phyloP scores from a whole-genome alignment of 257 asterid genomes.

The Solanum microdontum region DNA sequence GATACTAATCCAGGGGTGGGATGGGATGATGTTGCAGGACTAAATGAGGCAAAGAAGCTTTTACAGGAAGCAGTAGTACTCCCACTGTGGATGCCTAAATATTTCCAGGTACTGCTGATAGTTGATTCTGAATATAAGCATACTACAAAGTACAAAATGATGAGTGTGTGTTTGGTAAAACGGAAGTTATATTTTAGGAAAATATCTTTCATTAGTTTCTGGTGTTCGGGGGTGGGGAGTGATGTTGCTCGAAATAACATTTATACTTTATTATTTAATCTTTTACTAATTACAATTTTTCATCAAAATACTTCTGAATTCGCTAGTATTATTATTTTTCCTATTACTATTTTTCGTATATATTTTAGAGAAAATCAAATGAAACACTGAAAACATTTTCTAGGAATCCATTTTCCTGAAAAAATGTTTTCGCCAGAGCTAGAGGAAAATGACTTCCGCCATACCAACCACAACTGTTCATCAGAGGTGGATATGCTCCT shows the following conservation, averaged over 20 bases:
- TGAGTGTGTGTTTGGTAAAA: neutral
- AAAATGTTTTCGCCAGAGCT: neutral
- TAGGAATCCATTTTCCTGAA: neutral
- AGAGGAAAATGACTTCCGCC: neutral
- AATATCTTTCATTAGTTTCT: neutral
- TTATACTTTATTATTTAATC: neutral
- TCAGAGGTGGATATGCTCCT: neutral
- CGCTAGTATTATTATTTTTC: neutral
- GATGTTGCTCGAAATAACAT: neutral
- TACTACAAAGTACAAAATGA: neutral
- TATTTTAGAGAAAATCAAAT: neutral
- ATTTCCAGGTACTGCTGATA: constrained; percentile 51
- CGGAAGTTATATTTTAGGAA: neutral
- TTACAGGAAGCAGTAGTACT: constrained; percentile 97
- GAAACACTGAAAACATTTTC: neutral
- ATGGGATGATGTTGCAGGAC: constrained; percentile 94
- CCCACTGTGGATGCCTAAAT: constrained; percentile 94
- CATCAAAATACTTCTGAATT: neutral
- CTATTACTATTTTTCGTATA: neutral
- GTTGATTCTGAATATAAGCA: neutral
- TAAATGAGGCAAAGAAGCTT: constrained; percentile 83
- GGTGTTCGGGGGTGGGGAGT: neutral
- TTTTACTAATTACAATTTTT: neutral
- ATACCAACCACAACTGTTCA: neutral
- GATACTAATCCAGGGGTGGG: constrained; percentile 71